Percentiles rank a stretch among this genome's conserved stretches.
Evolutionary conservation across 2,329 filamentous ascomycete species (phyloP).

Genomic region (Pyricularia grisea): DNA sequence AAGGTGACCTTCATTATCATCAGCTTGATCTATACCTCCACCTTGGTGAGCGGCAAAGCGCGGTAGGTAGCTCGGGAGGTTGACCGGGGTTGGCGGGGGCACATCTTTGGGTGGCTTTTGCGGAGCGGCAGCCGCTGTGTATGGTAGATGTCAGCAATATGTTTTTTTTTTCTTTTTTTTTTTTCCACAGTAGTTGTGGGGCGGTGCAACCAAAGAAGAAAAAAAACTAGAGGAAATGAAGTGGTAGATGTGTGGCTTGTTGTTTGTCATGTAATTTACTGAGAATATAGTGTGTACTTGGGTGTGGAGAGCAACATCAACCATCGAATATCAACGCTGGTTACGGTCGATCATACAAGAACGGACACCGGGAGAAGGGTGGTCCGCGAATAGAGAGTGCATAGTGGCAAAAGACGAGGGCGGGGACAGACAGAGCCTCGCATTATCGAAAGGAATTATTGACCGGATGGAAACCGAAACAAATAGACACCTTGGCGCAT

Average conservation of each 20-base stretch:
- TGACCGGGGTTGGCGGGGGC: slow-evolving; percentile 46
- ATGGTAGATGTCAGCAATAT: not conserved
- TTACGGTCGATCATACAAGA: not conserved
- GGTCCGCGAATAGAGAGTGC: not conserved
- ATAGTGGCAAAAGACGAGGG: not conserved
- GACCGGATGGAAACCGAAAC: not conserved
- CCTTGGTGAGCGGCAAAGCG: slow-evolving; percentile 9
- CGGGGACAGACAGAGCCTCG: not conserved
- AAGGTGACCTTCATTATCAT: slow-evolving; percentile 9
- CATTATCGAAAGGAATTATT: not conserved
- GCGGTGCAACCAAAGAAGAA: too few species aligned
- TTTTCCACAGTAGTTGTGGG: not conserved
- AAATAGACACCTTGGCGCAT: not conserved
- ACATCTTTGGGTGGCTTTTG: slow-evolving; percentile 35
- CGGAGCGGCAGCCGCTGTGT: not conserved
- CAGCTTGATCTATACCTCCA: slow-evolving; percentile 5
- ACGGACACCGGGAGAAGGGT: not conserved
- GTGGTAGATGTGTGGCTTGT: not conserved
- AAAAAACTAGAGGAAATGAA: too few species aligned
- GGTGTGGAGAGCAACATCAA: not conserved
- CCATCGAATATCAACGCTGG: not conserved
- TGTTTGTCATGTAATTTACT: not conserved
- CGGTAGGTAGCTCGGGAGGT: slow-evolving; percentile 34
- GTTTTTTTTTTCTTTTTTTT: too few species aligned
- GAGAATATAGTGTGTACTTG: not conserved